Evolutionary conservation across 352 stramenopile species (phyloP), one percentile per base, ranked within the genome.

Genomic region (Elongisporangium anandrum): DNA sequence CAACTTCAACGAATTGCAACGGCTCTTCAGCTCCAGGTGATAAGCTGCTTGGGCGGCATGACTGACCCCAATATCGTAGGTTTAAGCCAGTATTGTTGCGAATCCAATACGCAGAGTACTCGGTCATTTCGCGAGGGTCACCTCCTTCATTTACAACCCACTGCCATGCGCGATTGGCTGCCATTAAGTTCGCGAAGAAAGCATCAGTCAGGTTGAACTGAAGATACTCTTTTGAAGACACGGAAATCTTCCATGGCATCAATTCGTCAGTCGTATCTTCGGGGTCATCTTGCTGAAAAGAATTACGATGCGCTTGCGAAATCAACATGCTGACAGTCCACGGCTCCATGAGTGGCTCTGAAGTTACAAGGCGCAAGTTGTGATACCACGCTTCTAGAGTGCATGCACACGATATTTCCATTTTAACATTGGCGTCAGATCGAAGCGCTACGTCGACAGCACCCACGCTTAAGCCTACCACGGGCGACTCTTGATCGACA

Each of bases 31-130:
- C 55, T 16, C 80, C 85, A 55, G 79, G 67, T 6, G 59, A 57
- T 17, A 94, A 70, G 22, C 62, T 73, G 48, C 82, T 77, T 13
- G 85, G 66, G 13, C 73, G 75, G 57, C 81, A 88, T 8, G 79
- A 78, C 34, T 65, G 57, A 19, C 81, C 72, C 83, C 81, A 91
- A 52, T 95, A 95, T 17, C 78, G 70, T 57, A 96, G 63, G n/a
- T 67, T 68, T 29, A 96, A 68, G 24, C 87, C 87, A 3, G 83
- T 96, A 23, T 92, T 80, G 60, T 96, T 96, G 56, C 86, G 80
- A 49, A 95, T 93, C 79, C 82, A 92, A 56, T 93, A 93, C 15
- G 84, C 88, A 26, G 86, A 95, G 61, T 92, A 92, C 50, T 92
- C 79, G 12, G 75, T 84, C 69, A 87, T 87, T 63, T 92, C 79